Percentiles rank a stretch among this genome's conserved stretches.
These are phyloP conservation scores for Aspergillus neotritici DNA, from an alignment of 2,329 filamentous ascomycete species.

Conservation along the genomic window DNA sequence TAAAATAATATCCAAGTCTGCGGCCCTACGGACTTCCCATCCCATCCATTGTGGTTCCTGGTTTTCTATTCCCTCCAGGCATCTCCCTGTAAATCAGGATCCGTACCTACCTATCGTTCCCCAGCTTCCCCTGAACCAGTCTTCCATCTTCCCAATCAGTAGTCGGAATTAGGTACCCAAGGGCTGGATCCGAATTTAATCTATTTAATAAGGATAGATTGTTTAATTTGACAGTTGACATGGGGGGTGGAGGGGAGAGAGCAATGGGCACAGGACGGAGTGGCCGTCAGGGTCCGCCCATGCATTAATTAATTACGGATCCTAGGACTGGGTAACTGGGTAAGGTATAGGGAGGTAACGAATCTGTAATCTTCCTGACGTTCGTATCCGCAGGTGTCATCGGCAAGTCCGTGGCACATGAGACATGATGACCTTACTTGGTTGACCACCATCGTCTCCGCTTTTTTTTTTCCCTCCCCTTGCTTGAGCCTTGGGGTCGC, in stretches of 20 bases:
- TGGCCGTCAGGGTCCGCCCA: too few species aligned
- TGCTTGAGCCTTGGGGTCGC: background rate
- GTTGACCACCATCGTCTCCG: conserved; percentile 9
- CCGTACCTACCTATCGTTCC: too few species aligned
- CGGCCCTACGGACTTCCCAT: too few species aligned
- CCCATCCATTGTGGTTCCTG: too few species aligned
- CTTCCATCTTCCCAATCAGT: background rate
- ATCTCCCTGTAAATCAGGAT: too few species aligned
- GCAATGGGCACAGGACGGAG: too few species aligned
- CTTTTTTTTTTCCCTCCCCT: conserved; percentile 1
- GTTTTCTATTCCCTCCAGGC: too few species aligned
- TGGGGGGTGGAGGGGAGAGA: background rate
- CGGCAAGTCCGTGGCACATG: conserved; percentile 20
- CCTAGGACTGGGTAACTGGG: too few species aligned
- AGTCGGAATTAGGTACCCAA: background rate
- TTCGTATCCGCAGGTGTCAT: conserved; percentile 19
- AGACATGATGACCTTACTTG: conserved; percentile 6
- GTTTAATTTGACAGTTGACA: conserved; percentile 5
- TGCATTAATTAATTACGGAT: too few species aligned
- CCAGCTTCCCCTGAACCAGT: too few species aligned
- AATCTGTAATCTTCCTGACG: conserved; percentile 8
- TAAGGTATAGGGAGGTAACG: too few species aligned
- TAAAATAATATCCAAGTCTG: too few species aligned
- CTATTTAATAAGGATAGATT: background rate
- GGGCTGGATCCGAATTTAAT: background rate